These are phyloP conservation scores for Botrytis tulipae DNA, from an alignment of 2,329 filamentous ascomycete species.

Conservation along the genomic window DNA sequence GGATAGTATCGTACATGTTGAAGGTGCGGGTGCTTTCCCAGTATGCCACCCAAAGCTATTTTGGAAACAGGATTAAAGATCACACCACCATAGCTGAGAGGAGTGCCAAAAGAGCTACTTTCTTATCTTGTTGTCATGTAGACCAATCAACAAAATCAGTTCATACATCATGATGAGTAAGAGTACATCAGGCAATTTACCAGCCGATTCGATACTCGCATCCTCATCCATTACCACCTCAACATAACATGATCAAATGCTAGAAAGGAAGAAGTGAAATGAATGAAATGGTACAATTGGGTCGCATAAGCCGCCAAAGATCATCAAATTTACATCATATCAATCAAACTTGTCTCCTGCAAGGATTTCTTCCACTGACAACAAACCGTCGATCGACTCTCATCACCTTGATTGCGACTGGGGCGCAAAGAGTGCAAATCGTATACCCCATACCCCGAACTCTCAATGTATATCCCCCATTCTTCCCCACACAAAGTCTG, in stretches of 20 bases:
- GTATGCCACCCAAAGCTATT: background rate
- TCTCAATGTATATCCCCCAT: conserved; percentile 13
- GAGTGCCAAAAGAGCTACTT: background rate
- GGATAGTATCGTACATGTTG: background rate
- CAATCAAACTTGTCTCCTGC: conserved; percentile 5
- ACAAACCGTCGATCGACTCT: background rate
- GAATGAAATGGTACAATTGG: background rate
- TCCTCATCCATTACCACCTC: background rate
- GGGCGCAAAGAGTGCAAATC: conserved; percentile 5
- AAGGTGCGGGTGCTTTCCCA: background rate
- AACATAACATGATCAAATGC: background rate
- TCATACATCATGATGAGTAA: background rate
- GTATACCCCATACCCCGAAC: conserved; percentile 13
- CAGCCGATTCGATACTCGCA: background rate
- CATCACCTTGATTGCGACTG: background rate
- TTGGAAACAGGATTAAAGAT: background rate
- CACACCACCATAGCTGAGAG: background rate
- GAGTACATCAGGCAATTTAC: background rate
- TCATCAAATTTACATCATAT: conserved; percentile 19
- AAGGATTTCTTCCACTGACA: conserved; percentile 12
- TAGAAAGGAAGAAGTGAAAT: background rate
- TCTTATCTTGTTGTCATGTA: background rate
- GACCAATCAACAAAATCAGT: background rate
- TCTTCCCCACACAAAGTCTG: conserved; percentile 11
- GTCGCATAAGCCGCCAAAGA: conserved; percentile 1